phyloP scores from a whole-genome alignment of 140 eudicot genomes.

The Ambrosia hybrid region DNA sequence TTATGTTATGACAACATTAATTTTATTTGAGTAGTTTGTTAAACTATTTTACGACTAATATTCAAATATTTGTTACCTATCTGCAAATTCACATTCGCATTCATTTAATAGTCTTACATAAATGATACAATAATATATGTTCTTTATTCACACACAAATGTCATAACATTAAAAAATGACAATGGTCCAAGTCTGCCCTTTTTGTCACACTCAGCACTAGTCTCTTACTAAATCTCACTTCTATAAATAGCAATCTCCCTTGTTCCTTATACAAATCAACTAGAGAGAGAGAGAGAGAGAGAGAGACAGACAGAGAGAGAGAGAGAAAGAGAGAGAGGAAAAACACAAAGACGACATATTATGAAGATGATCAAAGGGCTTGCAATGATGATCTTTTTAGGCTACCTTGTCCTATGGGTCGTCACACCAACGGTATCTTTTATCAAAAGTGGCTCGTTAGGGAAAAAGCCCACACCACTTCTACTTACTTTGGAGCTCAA shows the following conservation, averaged over 20 bases:
- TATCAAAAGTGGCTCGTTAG: constrained; percentile 46
- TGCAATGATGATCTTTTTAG: constrained; percentile 41
- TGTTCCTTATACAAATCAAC: constrained; percentile 21
- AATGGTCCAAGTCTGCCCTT: too few species aligned
- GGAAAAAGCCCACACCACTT: constrained; percentile 45
- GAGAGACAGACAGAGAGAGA: too few species aligned
- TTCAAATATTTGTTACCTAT: not conserved
- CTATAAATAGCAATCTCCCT: constrained; percentile 21
- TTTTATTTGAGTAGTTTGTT: not conserved
- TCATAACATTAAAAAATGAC: constrained; percentile 21
- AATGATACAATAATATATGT: not conserved
- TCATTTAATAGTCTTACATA: not conserved
- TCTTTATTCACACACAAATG: not conserved
- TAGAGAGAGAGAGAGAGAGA: constrained; percentile 26
- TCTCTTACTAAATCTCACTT: constrained; percentile 14
- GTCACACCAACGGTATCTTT: constrained; percentile 48
- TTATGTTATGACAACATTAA: too few species aligned
- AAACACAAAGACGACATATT: not conserved
- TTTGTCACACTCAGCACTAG: too few species aligned
- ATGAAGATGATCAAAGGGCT: constrained; percentile 37
- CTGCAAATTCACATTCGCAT: not conserved
- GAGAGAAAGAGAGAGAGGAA: too few species aligned
- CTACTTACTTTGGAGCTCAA: constrained; percentile 73
- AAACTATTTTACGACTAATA: not conserved
- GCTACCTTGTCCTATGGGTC: constrained; percentile 59